A percentile compares a stretch with the other conserved stretches of the same genome.
These are phyloP conservation scores for Penicillium sp. DNA, from an alignment of 2,329 filamentous ascomycete genomes.

Conservation along the genomic window DNA sequence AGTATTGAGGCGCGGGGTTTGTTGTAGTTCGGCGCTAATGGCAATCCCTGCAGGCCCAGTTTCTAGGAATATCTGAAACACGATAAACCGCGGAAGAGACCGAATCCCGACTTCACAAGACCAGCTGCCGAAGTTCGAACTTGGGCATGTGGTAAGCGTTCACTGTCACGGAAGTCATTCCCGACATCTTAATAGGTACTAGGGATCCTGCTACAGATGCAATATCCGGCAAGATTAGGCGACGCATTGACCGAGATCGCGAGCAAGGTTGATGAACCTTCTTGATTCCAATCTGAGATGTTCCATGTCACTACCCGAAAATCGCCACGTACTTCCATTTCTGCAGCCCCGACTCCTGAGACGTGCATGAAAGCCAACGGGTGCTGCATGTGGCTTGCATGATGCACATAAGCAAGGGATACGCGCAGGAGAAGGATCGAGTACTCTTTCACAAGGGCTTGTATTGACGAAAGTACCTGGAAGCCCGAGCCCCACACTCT, in stretches of 20 bases:
- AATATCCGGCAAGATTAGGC: not conserved
- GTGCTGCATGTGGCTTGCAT: not conserved
- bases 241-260: not conserved
- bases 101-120: not conserved
- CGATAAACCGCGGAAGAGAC: not conserved
- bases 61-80: not conserved
- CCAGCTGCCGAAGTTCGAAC: not conserved
- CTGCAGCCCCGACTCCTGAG: slow-evolving; percentile 7
- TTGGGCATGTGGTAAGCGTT: not conserved
- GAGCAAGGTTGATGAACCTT: not conserved
- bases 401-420: not conserved
- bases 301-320: not conserved
- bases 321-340: not conserved
- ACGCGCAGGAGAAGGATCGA: not conserved
- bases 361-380: slow-evolving; percentile 5
- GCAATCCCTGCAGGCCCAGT: not conserved
- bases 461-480: not conserved
- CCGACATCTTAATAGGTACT: not conserved
- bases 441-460: not conserved
- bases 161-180: not conserved
- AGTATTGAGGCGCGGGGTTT: too few relatives aligned
- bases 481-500: not conserved
- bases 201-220: not conserved
- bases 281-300: not conserved
- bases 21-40: not conserved